phyloP scores from a whole-genome alignment of 441 rosid genomes.

The Theobroma grandiflorum region DNA sequence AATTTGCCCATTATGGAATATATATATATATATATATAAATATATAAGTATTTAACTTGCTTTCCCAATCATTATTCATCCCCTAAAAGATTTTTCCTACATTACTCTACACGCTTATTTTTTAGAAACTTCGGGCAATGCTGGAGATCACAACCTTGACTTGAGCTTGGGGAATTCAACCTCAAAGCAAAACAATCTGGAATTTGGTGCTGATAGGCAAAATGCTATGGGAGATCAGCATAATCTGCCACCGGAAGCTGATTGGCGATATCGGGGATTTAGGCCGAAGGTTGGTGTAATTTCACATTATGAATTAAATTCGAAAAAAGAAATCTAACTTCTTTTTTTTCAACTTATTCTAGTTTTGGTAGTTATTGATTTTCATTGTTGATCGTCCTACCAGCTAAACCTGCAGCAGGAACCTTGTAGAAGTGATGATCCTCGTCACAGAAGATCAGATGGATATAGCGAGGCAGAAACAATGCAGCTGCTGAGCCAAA shows the following conservation, averaged over 20 bases:
- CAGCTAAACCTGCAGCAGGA: constrained; percentile 44
- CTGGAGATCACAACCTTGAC: constrained; percentile 82
- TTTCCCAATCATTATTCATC: background rate
- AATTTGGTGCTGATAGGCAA: constrained; percentile 28
- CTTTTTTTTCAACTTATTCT: background rate
- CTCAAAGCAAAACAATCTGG: constrained; percentile 50
- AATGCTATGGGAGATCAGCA: constrained; percentile 39
- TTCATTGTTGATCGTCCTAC: background rate
- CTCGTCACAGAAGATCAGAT: constrained; percentile 32
- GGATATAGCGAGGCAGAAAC: constrained; percentile 58
- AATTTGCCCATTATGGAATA: background rate
- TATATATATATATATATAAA: no score
- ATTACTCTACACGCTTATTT: background rate
- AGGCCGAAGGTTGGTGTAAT: constrained; percentile 47
- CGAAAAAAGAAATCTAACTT: background rate
- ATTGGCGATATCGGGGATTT: constrained; percentile 47
- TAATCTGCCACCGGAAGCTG: constrained; percentile 34
- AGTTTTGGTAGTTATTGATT: background rate
- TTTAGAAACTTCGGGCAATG: constrained; percentile 57
- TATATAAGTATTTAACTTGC: background rate
- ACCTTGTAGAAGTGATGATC: constrained; percentile 29
- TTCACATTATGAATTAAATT: background rate
- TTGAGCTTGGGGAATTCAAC: constrained; percentile 84
- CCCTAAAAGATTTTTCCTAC: background rate
- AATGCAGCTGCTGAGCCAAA: constrained; percentile 59